These are phyloP conservation scores for Pichia scutulata DNA, from an alignment of 805 yeast species.

Conservation along the genomic window DNA sequence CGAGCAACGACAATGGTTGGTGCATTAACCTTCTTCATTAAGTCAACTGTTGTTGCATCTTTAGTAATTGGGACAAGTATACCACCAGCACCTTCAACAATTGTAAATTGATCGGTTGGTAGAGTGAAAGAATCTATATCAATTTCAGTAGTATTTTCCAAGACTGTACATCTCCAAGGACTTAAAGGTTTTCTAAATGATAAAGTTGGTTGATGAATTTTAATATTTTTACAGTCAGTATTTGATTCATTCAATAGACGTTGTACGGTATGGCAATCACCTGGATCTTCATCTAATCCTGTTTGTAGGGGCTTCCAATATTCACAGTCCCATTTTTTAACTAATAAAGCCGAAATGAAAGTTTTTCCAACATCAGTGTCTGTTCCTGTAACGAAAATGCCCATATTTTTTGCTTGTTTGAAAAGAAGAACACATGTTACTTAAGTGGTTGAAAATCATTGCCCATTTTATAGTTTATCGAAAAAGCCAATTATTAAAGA, in stretches of 20 bases:
- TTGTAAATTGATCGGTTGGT: not conserved
- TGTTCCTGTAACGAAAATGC: constrained; percentile 6
- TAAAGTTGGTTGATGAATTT: constrained; percentile 6
- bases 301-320: constrained; percentile 10
- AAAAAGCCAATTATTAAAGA: not conserved
- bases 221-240: not conserved
- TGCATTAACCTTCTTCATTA: constrained; percentile 7
- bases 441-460: no score
- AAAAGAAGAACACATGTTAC: not conserved
- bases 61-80: constrained; percentile 14
- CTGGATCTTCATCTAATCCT: constrained; percentile 4
- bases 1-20: constrained; percentile 15
- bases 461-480: not conserved
- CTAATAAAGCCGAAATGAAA: constrained; percentile 4
- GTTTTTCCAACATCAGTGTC: constrained; percentile 10
- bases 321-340: constrained; percentile 4
- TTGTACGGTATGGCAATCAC: not conserved
- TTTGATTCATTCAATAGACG: not conserved
- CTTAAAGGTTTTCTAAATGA: constrained; percentile 13
- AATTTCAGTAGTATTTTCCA: constrained; percentile 2
- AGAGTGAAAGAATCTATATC: not conserved
- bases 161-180: constrained; percentile 18
- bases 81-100: constrained; percentile 19
- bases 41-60: constrained; percentile 9
- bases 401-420: not conserved